phyloP scores from a whole-genome alignment of 2,329 filamentous ascomycete species.

The Fusarium pseudonygamai region DNA sequence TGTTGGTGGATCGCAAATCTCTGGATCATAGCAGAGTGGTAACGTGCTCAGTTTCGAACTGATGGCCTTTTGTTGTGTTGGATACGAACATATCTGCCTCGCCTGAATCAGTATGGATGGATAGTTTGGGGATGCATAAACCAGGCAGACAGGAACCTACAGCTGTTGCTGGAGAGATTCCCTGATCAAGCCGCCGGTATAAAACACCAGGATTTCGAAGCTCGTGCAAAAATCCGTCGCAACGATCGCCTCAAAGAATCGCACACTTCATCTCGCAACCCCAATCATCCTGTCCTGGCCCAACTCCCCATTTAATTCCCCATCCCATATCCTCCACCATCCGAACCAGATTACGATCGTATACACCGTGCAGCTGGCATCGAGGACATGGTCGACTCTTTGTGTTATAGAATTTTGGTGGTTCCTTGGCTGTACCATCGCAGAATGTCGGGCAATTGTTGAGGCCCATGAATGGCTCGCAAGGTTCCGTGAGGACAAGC shows the following conservation, averaged over 20 bases:
- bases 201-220: background rate
- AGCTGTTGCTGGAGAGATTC: background rate
- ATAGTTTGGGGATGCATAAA: background rate
- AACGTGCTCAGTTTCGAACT: background rate
- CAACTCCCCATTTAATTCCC: conserved; percentile 59
- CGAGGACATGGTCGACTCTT: conserved; percentile 52
- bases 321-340: conserved; percentile 56
- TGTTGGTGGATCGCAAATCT: background rate
- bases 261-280: conserved; percentile 50
- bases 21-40: background rate
- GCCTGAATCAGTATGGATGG: background rate
- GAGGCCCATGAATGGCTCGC: conserved; percentile 61
- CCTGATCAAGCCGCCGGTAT: background rate
- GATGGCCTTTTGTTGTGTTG: background rate
- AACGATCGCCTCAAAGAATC: conserved; percentile 43
- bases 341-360: conserved; percentile 59
- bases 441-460: conserved; percentile 56
- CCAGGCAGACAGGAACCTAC: background rate
- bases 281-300: conserved; percentile 52
- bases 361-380: conserved; percentile 52
- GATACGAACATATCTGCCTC: background rate
- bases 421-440: conserved; percentile 50
- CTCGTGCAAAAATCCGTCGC: background rate
- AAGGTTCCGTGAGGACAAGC: conserved; percentile 58
- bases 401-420: conserved; percentile 50